These are phyloP conservation scores for Delonix regia DNA, from an alignment of 306 rosid genomes.

Conservation along the genomic window DNA sequence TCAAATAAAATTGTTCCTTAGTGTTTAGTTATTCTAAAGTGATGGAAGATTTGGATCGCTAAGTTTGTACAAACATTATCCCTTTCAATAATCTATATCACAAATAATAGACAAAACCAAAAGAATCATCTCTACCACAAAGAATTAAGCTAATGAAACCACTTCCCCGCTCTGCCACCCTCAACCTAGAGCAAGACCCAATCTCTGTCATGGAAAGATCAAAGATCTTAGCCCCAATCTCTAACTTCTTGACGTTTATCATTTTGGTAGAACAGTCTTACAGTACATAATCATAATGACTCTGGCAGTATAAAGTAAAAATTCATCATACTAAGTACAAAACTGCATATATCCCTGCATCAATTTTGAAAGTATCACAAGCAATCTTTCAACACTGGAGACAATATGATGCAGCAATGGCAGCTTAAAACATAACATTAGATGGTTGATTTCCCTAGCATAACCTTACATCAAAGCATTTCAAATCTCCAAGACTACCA, in stretches of 20 bases:
- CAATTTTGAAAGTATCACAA: neutral
- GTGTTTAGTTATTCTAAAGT: no score
- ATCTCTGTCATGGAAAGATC: neutral
- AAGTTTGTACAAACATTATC: no score
- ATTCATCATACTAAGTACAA: neutral
- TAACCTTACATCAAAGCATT: neutral
- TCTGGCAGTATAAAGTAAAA: neutral
- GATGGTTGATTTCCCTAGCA: neutral
- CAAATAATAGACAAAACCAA: neutral
- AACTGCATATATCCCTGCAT: neutral
- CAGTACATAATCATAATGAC: neutral
- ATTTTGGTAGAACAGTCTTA: neutral
- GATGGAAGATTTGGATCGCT: no score
- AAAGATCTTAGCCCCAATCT: neutral
- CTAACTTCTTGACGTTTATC: neutral
- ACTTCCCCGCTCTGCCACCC: neutral
- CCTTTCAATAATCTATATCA: neutral
- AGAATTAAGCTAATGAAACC: neutral
- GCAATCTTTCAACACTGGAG: neutral
- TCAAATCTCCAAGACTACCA: constrained; percentile 1
- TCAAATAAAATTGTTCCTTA: no score
- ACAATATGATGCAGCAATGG: neutral
- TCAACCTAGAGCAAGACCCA: neutral
- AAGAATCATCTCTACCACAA: neutral
- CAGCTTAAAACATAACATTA: neutral